phyloP scores from a whole-genome alignment of 352 stramenopile species.

The Phytophthora foliorum region DNA sequence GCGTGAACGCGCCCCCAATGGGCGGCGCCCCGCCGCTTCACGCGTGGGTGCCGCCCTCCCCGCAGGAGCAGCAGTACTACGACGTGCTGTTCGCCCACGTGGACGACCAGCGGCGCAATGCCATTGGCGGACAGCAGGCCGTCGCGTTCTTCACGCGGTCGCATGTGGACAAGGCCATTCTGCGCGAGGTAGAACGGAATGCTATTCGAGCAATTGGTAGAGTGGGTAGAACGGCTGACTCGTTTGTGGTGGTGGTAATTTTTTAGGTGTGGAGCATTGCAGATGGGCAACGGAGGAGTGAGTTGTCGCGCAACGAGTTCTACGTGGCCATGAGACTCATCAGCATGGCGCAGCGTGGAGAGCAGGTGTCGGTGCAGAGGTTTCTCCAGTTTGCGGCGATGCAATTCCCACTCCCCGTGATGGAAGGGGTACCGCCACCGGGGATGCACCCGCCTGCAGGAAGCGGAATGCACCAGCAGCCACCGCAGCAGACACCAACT shows the following conservation, averaged over 20 bases:
- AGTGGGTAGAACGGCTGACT: slow-evolving; percentile 3
- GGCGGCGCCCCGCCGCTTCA: slow-evolving; percentile 47
- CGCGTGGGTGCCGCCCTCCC: slow-evolving; percentile 65
- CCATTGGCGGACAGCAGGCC: slow-evolving; percentile 90
- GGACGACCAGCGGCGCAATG: slow-evolving; percentile 85
- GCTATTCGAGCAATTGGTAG: background rate
- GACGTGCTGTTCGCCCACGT: slow-evolving; percentile 91
- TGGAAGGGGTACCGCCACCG: slow-evolving; percentile 75
- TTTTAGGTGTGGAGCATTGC: slow-evolving; percentile 85
- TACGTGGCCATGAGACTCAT: slow-evolving; percentile 91
- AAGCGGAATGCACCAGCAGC: slow-evolving; percentile 21
- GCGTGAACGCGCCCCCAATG: slow-evolving; percentile 3
- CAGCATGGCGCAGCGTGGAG: slow-evolving; percentile 83
- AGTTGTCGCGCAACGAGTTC: slow-evolving; percentile 85
- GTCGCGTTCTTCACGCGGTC: slow-evolving; percentile 95
- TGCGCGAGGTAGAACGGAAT: slow-evolving; percentile 64
- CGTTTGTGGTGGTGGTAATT: background rate
- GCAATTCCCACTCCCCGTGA: slow-evolving; percentile 64
- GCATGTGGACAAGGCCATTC: slow-evolving; percentile 86
- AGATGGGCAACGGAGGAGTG: slow-evolving; percentile 72
- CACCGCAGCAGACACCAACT: background rate
- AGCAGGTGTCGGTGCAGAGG: slow-evolving; percentile 68
- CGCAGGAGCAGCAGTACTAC: slow-evolving; percentile 90
- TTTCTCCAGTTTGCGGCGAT: slow-evolving; percentile 72
- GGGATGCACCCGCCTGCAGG: slow-evolving; percentile 7